Base-by-base conservation (phyloP, 805 yeast genomes). In the Lipomyces starkeyi region DNA sequence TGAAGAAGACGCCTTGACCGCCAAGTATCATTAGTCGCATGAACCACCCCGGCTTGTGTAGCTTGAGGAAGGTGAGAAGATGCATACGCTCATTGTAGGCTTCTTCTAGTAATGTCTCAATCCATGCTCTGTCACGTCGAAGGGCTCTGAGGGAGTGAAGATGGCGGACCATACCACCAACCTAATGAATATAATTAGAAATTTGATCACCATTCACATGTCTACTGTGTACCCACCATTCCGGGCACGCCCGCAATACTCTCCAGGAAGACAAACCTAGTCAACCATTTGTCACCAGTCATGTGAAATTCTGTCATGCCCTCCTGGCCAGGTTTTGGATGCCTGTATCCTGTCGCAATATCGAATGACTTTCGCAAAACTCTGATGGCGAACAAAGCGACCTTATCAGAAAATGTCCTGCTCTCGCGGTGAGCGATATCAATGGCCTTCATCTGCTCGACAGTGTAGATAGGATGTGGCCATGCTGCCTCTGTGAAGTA, bases 191-290 rank as follows among this genome's bases (percentile, higher is more conserved):
- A n/a, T n/a, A 14, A 27, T 32, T 13, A 43, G 40, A 32, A 14
- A 29, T 17, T n/a, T 4, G 8, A 29, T n/a, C 56, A 25, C 29
- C 0, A 25, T 25, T 14, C 29, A 1, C 3, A 5, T 9, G 14
- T 22, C 9, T 17, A 22, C 20, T 14, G 2, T 14, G 8, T 14
- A 43, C 64, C 25, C 32, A 68, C 72, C 82, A 88, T 85, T 11
- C 93, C 93, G 0, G 93, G 93, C n/a, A 89, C 91, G 8, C 91
- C 93, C 3, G 93, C 93, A 65, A 89, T 83, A 68, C 88, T 84
- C 76, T 89, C 93, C 72, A 89, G 81, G 73, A 89, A 88, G 52
- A 89, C 85, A 65, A 84, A 78, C 63, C 81, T 77, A 6, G 86
- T 84, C 66, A 89, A 73, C 93, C 93, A 89, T 74, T 87, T 86